Evolutionary conservation across 2,329 filamentous ascomycete species (phyloP).

Genomic region (Beauveria varroae): DNA sequence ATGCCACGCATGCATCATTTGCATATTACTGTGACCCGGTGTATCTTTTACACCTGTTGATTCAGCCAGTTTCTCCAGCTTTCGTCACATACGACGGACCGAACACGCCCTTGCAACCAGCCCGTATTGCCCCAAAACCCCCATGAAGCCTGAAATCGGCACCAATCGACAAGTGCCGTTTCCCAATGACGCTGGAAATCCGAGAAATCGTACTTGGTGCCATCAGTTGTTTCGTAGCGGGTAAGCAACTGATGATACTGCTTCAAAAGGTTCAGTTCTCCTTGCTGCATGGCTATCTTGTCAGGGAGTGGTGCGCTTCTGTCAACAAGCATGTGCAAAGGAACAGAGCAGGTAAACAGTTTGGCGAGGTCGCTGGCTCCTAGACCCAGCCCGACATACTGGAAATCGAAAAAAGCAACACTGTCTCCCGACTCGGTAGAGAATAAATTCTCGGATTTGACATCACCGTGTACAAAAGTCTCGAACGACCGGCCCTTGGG

Average conservation of each 20-base stretch:
- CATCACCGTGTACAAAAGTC: constrained; percentile 59
- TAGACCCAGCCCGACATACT: constrained; percentile 57
- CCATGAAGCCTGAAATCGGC: constrained; percentile 53
- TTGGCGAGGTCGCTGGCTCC: constrained; percentile 62
- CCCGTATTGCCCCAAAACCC: constrained; percentile 54
- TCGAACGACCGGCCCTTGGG: constrained; percentile 38
- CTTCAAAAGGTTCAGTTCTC: constrained; percentile 44
- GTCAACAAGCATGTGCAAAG: constrained; percentile 41
- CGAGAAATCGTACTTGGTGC: constrained; percentile 42
- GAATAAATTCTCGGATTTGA: constrained; percentile 63
- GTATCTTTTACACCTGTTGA: background rate
- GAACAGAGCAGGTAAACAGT: constrained; percentile 59
- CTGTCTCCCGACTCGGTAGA: constrained; percentile 38
- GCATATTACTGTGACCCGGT: background rate
- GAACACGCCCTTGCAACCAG: constrained; percentile 48
- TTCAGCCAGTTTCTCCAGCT: constrained; percentile 39
- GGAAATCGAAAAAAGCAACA: constrained; percentile 62
- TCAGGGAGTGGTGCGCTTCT: constrained; percentile 21
- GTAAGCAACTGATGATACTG: constrained; percentile 36
- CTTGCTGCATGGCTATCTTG: constrained; percentile 39
- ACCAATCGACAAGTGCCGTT: constrained; percentile 60
- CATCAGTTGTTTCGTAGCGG: background rate
- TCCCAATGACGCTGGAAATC: constrained; percentile 56
- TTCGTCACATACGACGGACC: constrained; percentile 38
- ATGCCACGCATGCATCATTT: background rate